Evolutionary conservation across 2,329 filamentous ascomycete genomes (phyloP).

Genomic region (Pseudocercospora musae): DNA sequence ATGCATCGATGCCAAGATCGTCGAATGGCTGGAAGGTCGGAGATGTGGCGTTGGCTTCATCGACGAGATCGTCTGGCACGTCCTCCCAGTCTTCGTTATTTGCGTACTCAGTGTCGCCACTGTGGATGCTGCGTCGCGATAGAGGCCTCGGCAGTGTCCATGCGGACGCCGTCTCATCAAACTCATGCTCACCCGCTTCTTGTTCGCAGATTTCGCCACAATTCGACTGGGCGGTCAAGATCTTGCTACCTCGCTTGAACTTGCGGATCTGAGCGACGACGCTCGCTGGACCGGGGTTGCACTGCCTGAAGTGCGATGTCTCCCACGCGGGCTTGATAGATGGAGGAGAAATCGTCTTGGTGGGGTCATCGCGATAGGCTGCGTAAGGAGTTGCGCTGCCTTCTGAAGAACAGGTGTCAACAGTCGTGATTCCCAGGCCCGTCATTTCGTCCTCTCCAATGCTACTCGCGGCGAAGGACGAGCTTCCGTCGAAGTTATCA

Average conservation of each 20-base stretch:
- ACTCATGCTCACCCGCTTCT: background rate
- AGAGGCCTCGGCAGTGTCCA: background rate
- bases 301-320: background rate
- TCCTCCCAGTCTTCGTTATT: background rate
- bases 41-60: conserved; percentile 6
- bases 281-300: background rate
- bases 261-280: background rate
- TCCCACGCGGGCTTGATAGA: background rate
- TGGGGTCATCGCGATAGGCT: background rate
- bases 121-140: conserved; percentile 1
- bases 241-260: background rate
- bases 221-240: background rate
- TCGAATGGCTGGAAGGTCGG: background rate
- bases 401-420: background rate
- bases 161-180: background rate
- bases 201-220: background rate
- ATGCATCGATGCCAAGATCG: background rate
- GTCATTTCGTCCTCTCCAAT: background rate
- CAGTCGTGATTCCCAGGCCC: background rate
- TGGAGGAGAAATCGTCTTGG: background rate
- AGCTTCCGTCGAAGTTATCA: background rate
- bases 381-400: background rate
- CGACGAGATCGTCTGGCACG: conserved; percentile 10
- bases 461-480: background rate
- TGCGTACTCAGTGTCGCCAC: background rate